phyloP scores from a whole-genome alignment of 2,329 filamentous ascomycete genomes.

The Hypomyces perniciosus region DNA sequence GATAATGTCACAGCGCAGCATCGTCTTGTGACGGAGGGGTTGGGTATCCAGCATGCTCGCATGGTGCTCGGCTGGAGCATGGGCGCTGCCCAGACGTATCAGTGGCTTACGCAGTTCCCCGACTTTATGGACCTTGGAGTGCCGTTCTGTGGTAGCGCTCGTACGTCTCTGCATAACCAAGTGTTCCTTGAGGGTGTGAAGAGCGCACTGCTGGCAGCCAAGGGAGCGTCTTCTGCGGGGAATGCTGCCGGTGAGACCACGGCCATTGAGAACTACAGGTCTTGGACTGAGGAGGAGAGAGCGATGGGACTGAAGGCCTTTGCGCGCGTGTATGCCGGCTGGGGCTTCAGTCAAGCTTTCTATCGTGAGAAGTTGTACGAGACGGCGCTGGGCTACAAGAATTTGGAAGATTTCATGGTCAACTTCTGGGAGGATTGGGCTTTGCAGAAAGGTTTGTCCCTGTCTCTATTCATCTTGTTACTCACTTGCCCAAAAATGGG shows the following conservation, averaged over 20 bases:
- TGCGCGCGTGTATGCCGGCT: constrained; percentile 70
- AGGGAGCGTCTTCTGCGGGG: constrained; percentile 45
- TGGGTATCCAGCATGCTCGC: constrained; percentile 38
- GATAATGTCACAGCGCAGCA: constrained; percentile 49
- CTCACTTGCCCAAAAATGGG: constrained; percentile 15
- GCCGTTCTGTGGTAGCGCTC: constrained; percentile 45
- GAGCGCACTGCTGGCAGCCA: constrained; percentile 37
- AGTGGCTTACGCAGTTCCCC: constrained; percentile 45
- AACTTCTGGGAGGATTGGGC: constrained; percentile 75
- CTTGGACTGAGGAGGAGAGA: constrained; percentile 38
- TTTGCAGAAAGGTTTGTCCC: constrained; percentile 48
- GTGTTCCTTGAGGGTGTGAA: constrained; percentile 51
- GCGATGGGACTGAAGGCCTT: constrained; percentile 57
- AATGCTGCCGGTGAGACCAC: constrained; percentile 26
- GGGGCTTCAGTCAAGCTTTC: constrained; percentile 75
- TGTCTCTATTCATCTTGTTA: constrained; percentile 16
- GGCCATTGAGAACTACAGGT: constrained; percentile 12
- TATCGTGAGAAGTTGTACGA: constrained; percentile 68
- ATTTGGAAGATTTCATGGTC: constrained; percentile 67
- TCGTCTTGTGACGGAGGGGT: constrained; percentile 32
- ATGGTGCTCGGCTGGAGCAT: constrained; percentile 51
- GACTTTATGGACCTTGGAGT: constrained; percentile 41
- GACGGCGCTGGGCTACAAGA: constrained; percentile 55
- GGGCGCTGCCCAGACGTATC: constrained; percentile 49
- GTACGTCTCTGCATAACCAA: constrained; percentile 46